Conservation (phyloP, 2,329 filamentous ascomycete species). For the Penicillium expansum region DNA sequence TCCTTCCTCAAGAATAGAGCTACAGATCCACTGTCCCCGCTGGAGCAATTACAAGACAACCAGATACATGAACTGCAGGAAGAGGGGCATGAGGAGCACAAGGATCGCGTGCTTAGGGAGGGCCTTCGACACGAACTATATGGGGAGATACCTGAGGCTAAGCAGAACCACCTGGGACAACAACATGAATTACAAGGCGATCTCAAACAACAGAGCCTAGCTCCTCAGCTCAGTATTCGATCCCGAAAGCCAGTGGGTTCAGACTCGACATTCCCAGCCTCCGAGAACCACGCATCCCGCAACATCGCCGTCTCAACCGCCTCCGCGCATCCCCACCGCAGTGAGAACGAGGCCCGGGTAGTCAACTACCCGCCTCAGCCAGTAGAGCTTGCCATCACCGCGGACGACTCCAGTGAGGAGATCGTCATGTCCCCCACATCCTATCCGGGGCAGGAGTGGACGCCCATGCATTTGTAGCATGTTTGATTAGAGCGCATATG, state of each 20-base stretch:
- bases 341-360: conserved; percentile 16
- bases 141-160: not conserved
- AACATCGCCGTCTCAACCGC: conserved; percentile 9
- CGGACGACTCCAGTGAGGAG: conserved; percentile 45
- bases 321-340: conserved; percentile 22
- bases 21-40: not conserved
- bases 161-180: not conserved
- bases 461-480: conserved; percentile 26
- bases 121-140: not conserved
- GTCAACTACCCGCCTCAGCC: conserved; percentile 28
- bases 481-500: not conserved
- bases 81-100: not conserved
- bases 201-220: not conserved
- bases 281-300: not conserved
- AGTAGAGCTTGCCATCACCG: conserved; percentile 35
- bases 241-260: conserved; percentile 10
- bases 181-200: not conserved
- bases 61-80: not conserved
- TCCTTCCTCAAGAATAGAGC: conserved; percentile 3
- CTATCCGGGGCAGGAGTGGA: conserved; percentile 51
- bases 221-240: conserved; percentile 6
- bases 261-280: not conserved
- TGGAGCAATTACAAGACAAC: not conserved
- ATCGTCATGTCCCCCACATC: conserved; percentile 49
- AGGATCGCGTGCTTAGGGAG: not conserved